Evolutionary conservation across 169 alveolate species (phyloP), one percentile per base, ranked within the genome.

Genomic region (Pseudocohnilembus persalinus): DNA sequence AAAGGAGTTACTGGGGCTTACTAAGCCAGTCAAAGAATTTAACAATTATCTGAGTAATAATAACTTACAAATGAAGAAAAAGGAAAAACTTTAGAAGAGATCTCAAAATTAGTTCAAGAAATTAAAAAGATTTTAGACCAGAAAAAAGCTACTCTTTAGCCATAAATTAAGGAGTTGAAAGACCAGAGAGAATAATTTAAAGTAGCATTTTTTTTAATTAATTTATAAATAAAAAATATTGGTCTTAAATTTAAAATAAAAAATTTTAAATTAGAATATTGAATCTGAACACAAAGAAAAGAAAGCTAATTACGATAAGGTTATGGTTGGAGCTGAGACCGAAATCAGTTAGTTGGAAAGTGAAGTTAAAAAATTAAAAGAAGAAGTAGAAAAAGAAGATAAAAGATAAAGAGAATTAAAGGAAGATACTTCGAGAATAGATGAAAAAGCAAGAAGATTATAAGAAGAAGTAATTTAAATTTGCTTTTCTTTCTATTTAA

Each of bases 351-450:
- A 77, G 29, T 80, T 86, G 29, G 84, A 68, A 64, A 49, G 30
- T 30, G 90, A 86, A 75, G 90, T 86, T 28, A 80, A 79, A 65
- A 86, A 86, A n/a, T n/a, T 63, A 1, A 86, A 83, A 81, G 90
- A 86, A n/a, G 90, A 86, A 81, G 87, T 86, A 29, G 80, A 86
- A 80, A 76, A 27, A 64, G 81, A 68, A n/a, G 90, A 86, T 29
- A 86, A 77, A 1, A 86, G 80, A 81, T 74, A 80, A 0, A 80
- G 78, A 68, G 29, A 64, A 15, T 72, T 73, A n/a, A 86, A 86
- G 74, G 80, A 86, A 29, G 80, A 76, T 65, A 30, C 31, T 26
- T 49, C 74, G 28, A 80, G 74, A 28, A 74, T 86, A 31, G 87
- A 80, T 29, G 63, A 74, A 20, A 86, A 86, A 72, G 49, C 74